Percentiles rank a stretch among this genome's conserved stretches.
Evolutionary conservation across 1,139 yeast genomes (phyloP).

Genomic region (Diutina sp.): DNA sequence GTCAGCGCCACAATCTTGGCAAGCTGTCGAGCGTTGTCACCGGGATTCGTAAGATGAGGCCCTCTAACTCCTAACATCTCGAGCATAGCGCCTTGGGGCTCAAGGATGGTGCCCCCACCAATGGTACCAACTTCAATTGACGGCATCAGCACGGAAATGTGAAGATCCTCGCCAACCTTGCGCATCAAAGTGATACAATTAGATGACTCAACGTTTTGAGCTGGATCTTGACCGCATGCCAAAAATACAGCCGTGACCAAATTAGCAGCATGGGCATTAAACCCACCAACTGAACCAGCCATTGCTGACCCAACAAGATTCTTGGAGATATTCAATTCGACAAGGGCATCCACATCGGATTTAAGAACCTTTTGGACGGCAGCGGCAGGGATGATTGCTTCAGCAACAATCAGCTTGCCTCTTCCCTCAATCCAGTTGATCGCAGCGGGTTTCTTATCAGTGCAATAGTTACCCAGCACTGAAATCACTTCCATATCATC

Average conservation of each 20-base stretch:
- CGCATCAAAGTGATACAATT: constrained; percentile 95
- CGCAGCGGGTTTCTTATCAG: constrained; percentile 95
- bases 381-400: constrained; percentile 76
- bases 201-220: constrained; percentile 94
- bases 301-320: constrained; percentile 93
- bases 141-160: constrained; percentile 95
- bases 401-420: constrained; percentile 98
- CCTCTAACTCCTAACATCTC: constrained; percentile 92
- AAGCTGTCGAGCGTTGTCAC: constrained; percentile 86
- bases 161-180: constrained; percentile 55
- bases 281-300: constrained; percentile 98
- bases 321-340: constrained; percentile 77
- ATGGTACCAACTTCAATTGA: constrained; percentile 98
- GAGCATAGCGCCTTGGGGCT: constrained; percentile 94
- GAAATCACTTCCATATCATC: constrained; percentile 88
- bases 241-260: constrained; percentile 84
- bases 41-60: constrained; percentile 89
- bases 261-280: constrained; percentile 96
- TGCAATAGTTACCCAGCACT: constrained; percentile 94
- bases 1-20: constrained; percentile 94
- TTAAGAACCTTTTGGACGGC: constrained; percentile 74
- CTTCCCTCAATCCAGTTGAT: constrained; percentile 99
- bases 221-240: constrained; percentile 98
- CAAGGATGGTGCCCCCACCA: constrained; percentile 97
- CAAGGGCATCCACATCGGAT: constrained; percentile 85